A percentile compares a stretch with the other conserved stretches of the same genome.
Conservation (phyloP, 306 rosid species). For the Fragaria vesca region DNA sequence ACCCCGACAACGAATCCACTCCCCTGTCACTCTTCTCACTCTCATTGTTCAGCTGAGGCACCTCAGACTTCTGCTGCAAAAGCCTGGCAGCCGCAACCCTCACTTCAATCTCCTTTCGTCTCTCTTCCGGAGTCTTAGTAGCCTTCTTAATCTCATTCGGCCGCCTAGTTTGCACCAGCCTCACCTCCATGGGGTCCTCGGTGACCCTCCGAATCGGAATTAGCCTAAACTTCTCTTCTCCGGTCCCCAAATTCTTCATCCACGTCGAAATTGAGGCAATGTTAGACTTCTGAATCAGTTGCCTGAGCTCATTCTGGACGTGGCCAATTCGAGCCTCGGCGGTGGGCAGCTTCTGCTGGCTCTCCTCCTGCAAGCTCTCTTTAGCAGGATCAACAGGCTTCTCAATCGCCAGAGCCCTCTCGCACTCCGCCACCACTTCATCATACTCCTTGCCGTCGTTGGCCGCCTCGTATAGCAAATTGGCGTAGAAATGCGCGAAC, state of each 20-base stretch:
- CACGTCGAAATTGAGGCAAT: conserved; percentile 73
- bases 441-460: conserved; percentile 77
- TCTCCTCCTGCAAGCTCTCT: conserved; percentile 90
- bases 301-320: conserved; percentile 76
- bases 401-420: conserved; percentile 65
- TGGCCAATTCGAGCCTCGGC: conserved; percentile 54
- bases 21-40: conserved; percentile 55
- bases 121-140: conserved; percentile 82
- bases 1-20: conserved; percentile 51
- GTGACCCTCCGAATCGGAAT: conserved; percentile 76
- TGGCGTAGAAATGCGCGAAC: conserved; percentile 74
- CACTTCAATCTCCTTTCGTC: conserved; percentile 93
- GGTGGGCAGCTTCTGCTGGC: conserved; percentile 57
- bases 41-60: conserved; percentile 51
- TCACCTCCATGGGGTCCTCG: conserved; percentile 93
- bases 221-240: conserved; percentile 78
- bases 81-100: conserved; percentile 96
- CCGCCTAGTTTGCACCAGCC: conserved; percentile 73
- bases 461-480: conserved; percentile 72
- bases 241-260: conserved; percentile 89
- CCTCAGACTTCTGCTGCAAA: conserved; percentile 86
- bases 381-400: conserved; percentile 80
- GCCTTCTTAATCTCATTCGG: conserved; percentile 97
- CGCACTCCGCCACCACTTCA: conserved; percentile 82
- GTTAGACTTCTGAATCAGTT: conserved; percentile 85